Conservation (phyloP, 2,329 filamentous ascomycete genomes). For the Beauveria sp. region DNA sequence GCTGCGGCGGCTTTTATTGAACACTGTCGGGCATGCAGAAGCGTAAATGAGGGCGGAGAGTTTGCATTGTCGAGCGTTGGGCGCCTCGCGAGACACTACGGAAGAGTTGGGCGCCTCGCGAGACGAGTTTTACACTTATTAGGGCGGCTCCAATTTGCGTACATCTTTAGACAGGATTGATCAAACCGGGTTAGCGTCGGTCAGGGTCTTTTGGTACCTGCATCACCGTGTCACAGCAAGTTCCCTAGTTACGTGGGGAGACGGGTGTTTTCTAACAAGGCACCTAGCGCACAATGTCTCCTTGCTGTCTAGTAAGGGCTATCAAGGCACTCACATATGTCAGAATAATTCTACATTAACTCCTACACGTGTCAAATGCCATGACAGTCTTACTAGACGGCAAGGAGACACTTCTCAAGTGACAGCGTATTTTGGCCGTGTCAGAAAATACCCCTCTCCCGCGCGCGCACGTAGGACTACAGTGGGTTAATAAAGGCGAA, state of each 20-base stretch:
- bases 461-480: no score
- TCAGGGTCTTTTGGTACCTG: background rate
- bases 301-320: background rate
- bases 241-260: background rate
- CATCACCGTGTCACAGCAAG: background rate
- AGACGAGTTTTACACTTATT: no score
- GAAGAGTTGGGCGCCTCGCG: background rate
- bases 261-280: background rate
- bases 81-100: background rate
- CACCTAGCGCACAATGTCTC: background rate
- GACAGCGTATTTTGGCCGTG: background rate
- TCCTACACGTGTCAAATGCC: background rate
- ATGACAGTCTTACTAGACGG: background rate
- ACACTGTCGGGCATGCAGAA: background rate
- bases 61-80: background rate
- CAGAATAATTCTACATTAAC: background rate
- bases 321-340: no score
- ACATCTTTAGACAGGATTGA: background rate
- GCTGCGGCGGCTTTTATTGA: conserved; percentile 1
- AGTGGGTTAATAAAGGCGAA: background rate
- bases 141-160: no score
- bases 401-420: background rate
- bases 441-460: no score
- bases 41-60: background rate
- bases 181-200: background rate